These are phyloP conservation scores for Lichtheimia hyalospora DNA, from an alignment of 371 early-diverging fungal genomes.

Conservation along the genomic window DNA sequence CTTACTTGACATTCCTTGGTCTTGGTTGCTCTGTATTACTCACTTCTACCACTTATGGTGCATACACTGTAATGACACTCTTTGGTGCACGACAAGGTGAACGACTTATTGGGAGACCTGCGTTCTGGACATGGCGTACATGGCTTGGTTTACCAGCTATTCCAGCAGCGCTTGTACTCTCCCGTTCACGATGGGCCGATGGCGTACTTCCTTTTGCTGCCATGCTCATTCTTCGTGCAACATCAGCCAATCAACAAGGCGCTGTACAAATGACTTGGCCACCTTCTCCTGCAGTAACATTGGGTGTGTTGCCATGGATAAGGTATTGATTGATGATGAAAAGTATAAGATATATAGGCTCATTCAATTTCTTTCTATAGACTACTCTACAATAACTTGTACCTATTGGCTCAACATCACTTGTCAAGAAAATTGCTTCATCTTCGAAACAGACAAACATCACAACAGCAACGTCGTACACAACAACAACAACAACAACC, in stretches of 20 bases:
- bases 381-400: slow-evolving; percentile 53
- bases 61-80: slow-evolving; percentile 70
- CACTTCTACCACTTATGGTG: slow-evolving; percentile 66
- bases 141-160: slow-evolving; percentile 69
- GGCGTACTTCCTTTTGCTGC: slow-evolving; percentile 33
- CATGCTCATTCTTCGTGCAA: slow-evolving; percentile 25
- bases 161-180: slow-evolving; percentile 61
- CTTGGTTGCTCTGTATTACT: slow-evolving; percentile 63
- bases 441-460: slow-evolving; percentile 10
- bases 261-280: slow-evolving; percentile 52
- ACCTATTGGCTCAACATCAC: slow-evolving; percentile 22
- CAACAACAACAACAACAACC: not conserved
- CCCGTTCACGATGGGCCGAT: slow-evolving; percentile 51
- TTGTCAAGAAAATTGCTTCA: slow-evolving; percentile 27
- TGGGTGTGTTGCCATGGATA: slow-evolving; percentile 62
- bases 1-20: slow-evolving; percentile 64
- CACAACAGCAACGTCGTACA: slow-evolving; percentile 15
- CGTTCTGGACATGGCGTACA: slow-evolving; percentile 65
- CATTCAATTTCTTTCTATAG: slow-evolving; percentile 22
- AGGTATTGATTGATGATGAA: slow-evolving; percentile 20
- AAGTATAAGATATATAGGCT: not conserved
- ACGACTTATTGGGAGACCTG: slow-evolving; percentile 58
- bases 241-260: slow-evolving; percentile 22
- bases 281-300: slow-evolving; percentile 52
- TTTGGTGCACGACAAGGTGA: slow-evolving; percentile 69